phyloP scores from a whole-genome alignment of 192 early-diverging fungal species.

The Coemansia sp. region DNA sequence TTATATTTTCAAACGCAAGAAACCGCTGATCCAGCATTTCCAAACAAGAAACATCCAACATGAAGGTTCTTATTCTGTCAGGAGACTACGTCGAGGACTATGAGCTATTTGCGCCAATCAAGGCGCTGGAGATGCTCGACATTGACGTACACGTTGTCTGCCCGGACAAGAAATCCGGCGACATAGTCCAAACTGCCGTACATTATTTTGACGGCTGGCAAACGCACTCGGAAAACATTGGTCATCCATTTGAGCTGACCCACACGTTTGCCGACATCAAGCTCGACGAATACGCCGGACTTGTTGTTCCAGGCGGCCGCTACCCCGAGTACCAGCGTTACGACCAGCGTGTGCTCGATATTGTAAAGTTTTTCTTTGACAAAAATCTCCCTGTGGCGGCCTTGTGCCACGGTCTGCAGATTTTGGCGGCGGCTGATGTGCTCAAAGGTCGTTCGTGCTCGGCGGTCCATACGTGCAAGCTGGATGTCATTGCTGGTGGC shows the following conservation, averaged over 20 bases:
- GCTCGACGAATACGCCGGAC: conserved; percentile 53
- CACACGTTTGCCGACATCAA: conserved; percentile 48
- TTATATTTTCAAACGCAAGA: neutral
- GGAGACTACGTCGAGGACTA: conserved; percentile 55
- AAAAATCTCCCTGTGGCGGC: conserved; percentile 54
- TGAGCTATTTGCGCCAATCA: conserved; percentile 56
- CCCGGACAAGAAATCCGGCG: conserved; percentile 55
- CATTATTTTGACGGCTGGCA: conserved; percentile 54
- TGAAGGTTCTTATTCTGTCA: conserved; percentile 35
- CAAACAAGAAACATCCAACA: neutral
- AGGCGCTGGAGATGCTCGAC: conserved; percentile 52
- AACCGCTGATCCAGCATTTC: neutral
- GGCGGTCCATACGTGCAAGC: conserved; percentile 39
- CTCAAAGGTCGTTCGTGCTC: conserved; percentile 45
- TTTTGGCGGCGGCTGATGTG: conserved; percentile 46
- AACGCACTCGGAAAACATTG: conserved; percentile 54
- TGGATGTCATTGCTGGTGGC: conserved; percentile 37
- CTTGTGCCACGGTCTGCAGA: conserved; percentile 57
- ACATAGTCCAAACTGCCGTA: conserved; percentile 49
- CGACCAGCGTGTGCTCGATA: conserved; percentile 50
- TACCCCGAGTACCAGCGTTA: conserved; percentile 58
- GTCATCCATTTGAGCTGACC: conserved; percentile 50
- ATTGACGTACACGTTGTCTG: conserved; percentile 55
- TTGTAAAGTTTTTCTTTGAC: conserved; percentile 52
- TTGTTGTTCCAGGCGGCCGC: conserved; percentile 55